Percentiles rank a stretch among this genome's conserved stretches.
phyloP scores from a whole-genome alignment of 768 basidiomycete species.

The Saitozyma podzolica region DNA sequence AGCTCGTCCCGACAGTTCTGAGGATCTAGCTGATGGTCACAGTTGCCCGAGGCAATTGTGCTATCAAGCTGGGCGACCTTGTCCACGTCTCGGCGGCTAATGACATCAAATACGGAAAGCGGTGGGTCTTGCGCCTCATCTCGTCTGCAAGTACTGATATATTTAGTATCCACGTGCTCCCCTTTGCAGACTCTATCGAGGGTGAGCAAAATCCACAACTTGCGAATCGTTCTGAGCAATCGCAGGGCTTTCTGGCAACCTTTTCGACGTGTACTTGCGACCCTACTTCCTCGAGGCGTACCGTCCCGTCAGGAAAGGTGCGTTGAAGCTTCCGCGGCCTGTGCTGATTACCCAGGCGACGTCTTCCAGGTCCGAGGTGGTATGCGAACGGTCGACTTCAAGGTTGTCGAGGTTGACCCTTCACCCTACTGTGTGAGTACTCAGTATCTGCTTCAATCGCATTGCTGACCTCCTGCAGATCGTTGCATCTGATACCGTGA shows the following conservation, averaged over 20 bases:
- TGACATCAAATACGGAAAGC: conserved; percentile 99
- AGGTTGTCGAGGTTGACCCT: conserved; percentile 91
- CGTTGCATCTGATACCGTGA: conserved; percentile 97
- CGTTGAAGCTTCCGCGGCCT: background rate
- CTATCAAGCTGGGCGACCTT: conserved; percentile 94
- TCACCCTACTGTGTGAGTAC: conserved; percentile 75
- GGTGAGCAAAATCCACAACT: conserved; percentile 55
- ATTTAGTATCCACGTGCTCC: conserved; percentile 75
- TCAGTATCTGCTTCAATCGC: background rate
- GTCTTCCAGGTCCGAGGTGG: conserved; percentile 99
- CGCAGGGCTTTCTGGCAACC: conserved; percentile 79
- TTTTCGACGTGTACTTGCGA: conserved; percentile 97
- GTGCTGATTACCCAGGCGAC: conserved; percentile 62
- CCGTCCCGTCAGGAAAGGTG: conserved; percentile 45
- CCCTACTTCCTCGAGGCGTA: conserved; percentile 96
- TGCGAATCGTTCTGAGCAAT: background rate
- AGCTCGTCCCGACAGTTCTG: conserved; percentile 9
- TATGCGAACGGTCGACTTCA: conserved; percentile 98
- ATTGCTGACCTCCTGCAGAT: conserved; percentile 56
- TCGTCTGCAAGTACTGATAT: background rate
- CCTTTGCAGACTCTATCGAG: conserved; percentile 97
- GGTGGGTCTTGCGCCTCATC: conserved; percentile 48
- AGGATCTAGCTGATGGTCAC: conserved; percentile 2
- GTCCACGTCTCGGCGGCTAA: conserved; percentile 93
- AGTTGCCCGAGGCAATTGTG: conserved; percentile 98